Base-by-base conservation (phyloP, 805 yeast genomes). In the Cyberlindnera suaveolens region DNA sequence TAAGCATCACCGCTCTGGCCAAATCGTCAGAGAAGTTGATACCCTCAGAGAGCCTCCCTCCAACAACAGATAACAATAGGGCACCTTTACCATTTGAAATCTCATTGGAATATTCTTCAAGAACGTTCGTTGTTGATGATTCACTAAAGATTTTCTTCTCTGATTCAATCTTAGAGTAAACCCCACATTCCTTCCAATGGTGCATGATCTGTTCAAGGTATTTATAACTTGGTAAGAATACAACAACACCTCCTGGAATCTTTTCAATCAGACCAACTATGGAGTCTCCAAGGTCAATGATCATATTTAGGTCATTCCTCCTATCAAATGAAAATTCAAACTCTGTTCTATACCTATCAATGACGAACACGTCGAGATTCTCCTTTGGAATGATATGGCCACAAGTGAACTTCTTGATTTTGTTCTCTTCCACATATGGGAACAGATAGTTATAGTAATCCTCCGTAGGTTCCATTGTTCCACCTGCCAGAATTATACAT, bases 31-130 rank as follows among this genome's bases (percentile, higher is more conserved):
- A 77, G 60, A 91, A 90, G 58, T 90, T 90, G 35, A 90, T 91
- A 5, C 98, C 98, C 61, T 90, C 98, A 0, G 96, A 86, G 65
- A 90, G 70, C 56, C 83, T 83, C 0, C 97, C 98, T 2, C 96
- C 96, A 14, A 91, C 95, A 1, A 91, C 96, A 0, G 96, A 80
- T 26, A 91, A 67, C 5, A 90, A 61, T 2, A 85, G 52, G 0
- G 95, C 90, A 1, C 93, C 91, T 5, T 57, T 50, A 0, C 60
- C 55, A 3, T 55, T 50, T 3, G 51, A 41, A 10, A 82, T 69
- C 1, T 66, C 56, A 1, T 62, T 53, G 1, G 80, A 62, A 53
- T 83, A 90, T 4, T 71, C 75, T 1, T 60, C 48, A 14, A 89
- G 61, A 0, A 77, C 64, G 19, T 60, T 60, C 3, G 71, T 77